These are phyloP conservation scores for Leccinum colubrinum DNA, from an alignment of 1,284 basidiomycete genomes.

Conservation along the genomic window DNA sequence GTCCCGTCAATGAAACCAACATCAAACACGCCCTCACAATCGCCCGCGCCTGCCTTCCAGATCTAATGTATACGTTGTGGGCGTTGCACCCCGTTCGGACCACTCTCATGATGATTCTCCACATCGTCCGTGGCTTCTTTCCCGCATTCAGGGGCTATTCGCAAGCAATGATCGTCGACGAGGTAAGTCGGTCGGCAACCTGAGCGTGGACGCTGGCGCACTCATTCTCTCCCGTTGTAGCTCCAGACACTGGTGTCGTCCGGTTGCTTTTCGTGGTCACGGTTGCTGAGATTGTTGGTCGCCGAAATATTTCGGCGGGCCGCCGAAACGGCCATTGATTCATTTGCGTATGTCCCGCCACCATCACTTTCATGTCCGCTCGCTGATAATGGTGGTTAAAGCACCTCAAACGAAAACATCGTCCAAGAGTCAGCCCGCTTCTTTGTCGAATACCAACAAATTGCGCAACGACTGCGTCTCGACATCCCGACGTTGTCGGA, in stretches of 20 bases:
- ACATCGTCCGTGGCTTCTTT: constrained; percentile 68
- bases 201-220: neutral
- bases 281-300: constrained; percentile 51
- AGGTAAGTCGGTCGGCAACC: constrained; percentile 44
- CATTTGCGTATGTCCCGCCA: constrained; percentile 58
- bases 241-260: constrained; percentile 65
- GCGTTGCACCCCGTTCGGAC: constrained; percentile 64
- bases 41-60: constrained; percentile 49
- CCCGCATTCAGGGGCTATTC: constrained; percentile 81
- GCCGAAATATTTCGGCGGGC: constrained; percentile 63
- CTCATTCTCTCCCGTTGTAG: constrained; percentile 35
- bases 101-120: constrained; percentile 60
- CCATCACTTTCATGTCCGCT: constrained; percentile 14
- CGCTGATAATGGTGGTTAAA: constrained; percentile 31
- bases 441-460: constrained; percentile 71
- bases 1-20: constrained; percentile 55
- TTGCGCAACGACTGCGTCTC: constrained; percentile 71
- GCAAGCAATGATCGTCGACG: constrained; percentile 78
- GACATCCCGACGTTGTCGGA: constrained; percentile 77
- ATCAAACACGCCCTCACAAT: constrained; percentile 55
- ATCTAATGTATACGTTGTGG: constrained; percentile 61
- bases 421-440: constrained; percentile 70
- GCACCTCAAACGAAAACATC: constrained; percentile 64
- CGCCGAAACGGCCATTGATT: constrained; percentile 64
- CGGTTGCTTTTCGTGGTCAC: constrained; percentile 62